Conservation (phyloP, 495 filamentous ascomycete genomes). For the Amniculicola lignicola region DNA sequence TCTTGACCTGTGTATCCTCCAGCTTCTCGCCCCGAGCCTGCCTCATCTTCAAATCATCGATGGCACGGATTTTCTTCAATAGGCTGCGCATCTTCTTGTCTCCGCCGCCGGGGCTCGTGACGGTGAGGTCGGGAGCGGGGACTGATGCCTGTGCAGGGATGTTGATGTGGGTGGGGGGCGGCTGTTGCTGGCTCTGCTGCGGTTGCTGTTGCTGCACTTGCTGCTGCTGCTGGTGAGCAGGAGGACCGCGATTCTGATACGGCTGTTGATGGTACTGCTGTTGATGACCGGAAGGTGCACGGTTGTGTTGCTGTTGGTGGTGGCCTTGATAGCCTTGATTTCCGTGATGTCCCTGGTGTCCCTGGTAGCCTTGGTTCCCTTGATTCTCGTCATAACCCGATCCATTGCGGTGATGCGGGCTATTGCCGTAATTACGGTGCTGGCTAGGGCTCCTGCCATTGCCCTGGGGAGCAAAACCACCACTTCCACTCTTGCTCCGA, state of each 20-base stretch:
- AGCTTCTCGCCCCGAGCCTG: slow-evolving; percentile 90
- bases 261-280: slow-evolving; percentile 21
- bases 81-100: slow-evolving; percentile 89
- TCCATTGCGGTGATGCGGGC: slow-evolving; percentile 34
- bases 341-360: slow-evolving; percentile 29
- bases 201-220: slow-evolving; percentile 21
- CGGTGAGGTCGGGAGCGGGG: slow-evolving; percentile 46
- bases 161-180: background rate
- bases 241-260: slow-evolving; percentile 13
- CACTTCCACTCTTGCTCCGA: slow-evolving; percentile 55
- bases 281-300: slow-evolving; percentile 26
- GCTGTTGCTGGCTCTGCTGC: slow-evolving; percentile 25
- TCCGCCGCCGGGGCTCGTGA: slow-evolving; percentile 47
- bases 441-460: slow-evolving; percentile 40
- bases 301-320: slow-evolving; percentile 16
- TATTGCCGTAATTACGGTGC: slow-evolving; percentile 39
- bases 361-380: slow-evolving; percentile 23
- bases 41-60: slow-evolving; percentile 96
- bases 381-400: slow-evolving; percentile 25
- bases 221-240: slow-evolving; percentile 29
- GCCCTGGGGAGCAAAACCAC: slow-evolving; percentile 24
- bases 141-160: slow-evolving; percentile 16
- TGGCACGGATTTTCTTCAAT: slow-evolving; percentile 94
- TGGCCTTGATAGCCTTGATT: slow-evolving; percentile 3
- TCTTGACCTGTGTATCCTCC: slow-evolving; percentile 97